These are phyloP conservation scores for Skeletonema menzelii DNA, from an alignment of 108 stramenopile species.

Conservation along the genomic window DNA sequence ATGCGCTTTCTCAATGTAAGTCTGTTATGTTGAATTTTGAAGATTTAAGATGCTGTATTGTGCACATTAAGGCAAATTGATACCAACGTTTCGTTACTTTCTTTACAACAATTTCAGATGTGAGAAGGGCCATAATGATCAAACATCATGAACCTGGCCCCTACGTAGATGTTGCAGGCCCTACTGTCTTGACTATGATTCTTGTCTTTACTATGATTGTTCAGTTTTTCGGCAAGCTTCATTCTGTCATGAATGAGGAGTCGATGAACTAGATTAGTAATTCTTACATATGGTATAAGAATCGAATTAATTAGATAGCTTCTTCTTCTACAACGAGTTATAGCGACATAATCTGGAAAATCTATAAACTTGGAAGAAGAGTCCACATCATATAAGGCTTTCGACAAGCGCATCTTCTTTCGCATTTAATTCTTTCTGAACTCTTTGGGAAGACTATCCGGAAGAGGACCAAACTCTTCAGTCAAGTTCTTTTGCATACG, in stretches of 20 bases:
- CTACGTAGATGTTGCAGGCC: slow-evolving; percentile 55
- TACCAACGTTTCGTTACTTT: not conserved
- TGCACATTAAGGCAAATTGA: not conserved
- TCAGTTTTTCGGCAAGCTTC: slow-evolving; percentile 52
- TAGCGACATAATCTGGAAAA: too few relatives aligned
- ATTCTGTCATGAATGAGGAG: slow-evolving; percentile 6
- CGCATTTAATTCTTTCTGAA: slow-evolving; percentile 44
- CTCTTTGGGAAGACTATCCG: slow-evolving; percentile 71
- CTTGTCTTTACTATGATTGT: slow-evolving; percentile 44
- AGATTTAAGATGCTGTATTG: not conserved
- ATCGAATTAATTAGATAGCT: not conserved
- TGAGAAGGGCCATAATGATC: slow-evolving; percentile 48
- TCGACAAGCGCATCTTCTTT: too few relatives aligned
- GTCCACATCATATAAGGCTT: not conserved
- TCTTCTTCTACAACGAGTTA: not conserved
- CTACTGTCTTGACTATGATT: slow-evolving; percentile 42
- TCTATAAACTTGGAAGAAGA: not conserved
- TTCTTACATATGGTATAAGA: not conserved
- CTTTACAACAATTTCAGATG: slow-evolving; percentile 13
- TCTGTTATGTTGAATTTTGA: not conserved
- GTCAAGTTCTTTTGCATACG: slow-evolving; percentile 94
- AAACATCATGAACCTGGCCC: slow-evolving; percentile 52
- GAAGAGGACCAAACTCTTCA: slow-evolving; percentile 72
- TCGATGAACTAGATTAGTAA: not conserved
- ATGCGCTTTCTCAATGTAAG: slow-evolving; percentile 58